Percentiles rank a stretch among this genome's conserved stretches.
phyloP scores from a whole-genome alignment of 2,329 filamentous ascomycete genomes.

The Neofusicoccum kwambonambiense region DNA sequence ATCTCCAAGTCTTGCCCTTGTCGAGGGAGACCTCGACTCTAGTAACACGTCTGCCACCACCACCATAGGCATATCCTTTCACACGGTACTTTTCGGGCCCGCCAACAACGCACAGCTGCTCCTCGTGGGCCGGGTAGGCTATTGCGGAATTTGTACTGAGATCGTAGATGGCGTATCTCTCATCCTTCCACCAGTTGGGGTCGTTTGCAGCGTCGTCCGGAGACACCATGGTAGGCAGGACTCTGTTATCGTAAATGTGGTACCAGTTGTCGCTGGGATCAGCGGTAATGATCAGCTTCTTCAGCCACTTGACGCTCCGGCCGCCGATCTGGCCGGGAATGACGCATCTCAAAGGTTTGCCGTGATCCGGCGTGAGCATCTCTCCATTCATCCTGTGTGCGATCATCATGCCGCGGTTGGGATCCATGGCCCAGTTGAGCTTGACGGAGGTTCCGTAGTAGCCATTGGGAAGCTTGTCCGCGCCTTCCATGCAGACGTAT shows the following conservation, averaged over 20 bases:
- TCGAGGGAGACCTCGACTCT: conserved; percentile 82
- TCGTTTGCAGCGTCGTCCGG: conserved; percentile 76
- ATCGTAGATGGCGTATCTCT: conserved; percentile 90
- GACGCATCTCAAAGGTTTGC: conserved; percentile 76
- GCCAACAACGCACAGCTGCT: conserved; percentile 56
- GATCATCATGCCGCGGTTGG: conserved; percentile 79
- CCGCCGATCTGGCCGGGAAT: conserved; percentile 92
- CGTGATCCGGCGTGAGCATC: conserved; percentile 76
- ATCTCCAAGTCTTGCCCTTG: conserved; percentile 74
- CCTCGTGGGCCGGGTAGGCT: conserved; percentile 76
- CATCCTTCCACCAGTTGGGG: conserved; percentile 79
- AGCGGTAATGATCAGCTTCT: conserved; percentile 73
- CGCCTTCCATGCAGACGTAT: conserved; percentile 89
- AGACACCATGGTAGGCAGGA: conserved; percentile 81
- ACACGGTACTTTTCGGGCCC: conserved; percentile 59
- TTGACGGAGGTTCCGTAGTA: conserved; percentile 87
- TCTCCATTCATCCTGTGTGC: conserved; percentile 92
- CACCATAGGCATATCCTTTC: conserved; percentile 83
- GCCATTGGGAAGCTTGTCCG: conserved; percentile 84
- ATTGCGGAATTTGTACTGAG: conserved; percentile 83
- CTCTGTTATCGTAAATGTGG: conserved; percentile 89
- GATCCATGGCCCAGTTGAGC: conserved; percentile 83
- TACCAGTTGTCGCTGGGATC: conserved; percentile 90
- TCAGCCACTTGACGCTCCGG: conserved; percentile 90
- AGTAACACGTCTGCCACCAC: conserved; percentile 80